A percentile compares a stretch with the other conserved stretches of the same genome.
phyloP scores from a whole-genome alignment of 2,329 filamentous ascomycete genomes.

The Tolypocladium sp. region DNA sequence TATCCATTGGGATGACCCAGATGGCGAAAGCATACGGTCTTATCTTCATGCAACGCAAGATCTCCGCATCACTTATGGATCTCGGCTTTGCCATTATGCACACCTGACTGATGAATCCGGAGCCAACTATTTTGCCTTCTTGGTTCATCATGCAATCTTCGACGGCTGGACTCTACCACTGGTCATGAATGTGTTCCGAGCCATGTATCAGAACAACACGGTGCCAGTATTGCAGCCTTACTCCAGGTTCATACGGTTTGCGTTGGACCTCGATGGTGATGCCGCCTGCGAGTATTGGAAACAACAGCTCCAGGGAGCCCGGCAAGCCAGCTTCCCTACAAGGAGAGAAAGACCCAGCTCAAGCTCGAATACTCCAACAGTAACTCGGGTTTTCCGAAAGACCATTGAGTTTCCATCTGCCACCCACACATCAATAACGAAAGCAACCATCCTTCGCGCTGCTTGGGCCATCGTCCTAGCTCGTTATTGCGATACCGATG shows the following conservation, averaged over 20 bases:
- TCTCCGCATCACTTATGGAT: slow-evolving; percentile 1
- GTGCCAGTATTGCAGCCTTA: slow-evolving; percentile 1
- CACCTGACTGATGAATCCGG: too few relatives aligned
- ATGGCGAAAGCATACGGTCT: background rate
- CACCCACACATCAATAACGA: slow-evolving; percentile 4
- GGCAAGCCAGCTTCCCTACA: background rate
- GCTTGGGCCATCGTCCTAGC: slow-evolving; percentile 16
- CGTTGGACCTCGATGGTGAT: background rate
- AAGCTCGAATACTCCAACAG: too few relatives aligned
- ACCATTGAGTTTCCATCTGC: background rate
- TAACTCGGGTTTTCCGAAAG: background rate
- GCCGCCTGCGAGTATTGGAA: slow-evolving; percentile 2
- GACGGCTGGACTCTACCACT: slow-evolving; percentile 11
- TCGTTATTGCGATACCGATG: slow-evolving; percentile 8
- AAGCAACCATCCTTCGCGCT: slow-evolving; percentile 12
- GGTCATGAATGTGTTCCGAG: background rate
- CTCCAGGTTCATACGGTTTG: slow-evolving; percentile 5
- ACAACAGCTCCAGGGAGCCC: background rate
- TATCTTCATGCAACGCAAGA: background rate
- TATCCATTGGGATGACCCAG: background rate
- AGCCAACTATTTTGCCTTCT: slow-evolving; percentile 8
- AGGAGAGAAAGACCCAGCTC: too few relatives aligned
- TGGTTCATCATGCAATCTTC: slow-evolving; percentile 13
- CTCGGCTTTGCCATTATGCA: background rate
- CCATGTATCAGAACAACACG: background rate